Conservation (phyloP, 306 rosid species). For the Oxytropis ochrocephala region DNA sequence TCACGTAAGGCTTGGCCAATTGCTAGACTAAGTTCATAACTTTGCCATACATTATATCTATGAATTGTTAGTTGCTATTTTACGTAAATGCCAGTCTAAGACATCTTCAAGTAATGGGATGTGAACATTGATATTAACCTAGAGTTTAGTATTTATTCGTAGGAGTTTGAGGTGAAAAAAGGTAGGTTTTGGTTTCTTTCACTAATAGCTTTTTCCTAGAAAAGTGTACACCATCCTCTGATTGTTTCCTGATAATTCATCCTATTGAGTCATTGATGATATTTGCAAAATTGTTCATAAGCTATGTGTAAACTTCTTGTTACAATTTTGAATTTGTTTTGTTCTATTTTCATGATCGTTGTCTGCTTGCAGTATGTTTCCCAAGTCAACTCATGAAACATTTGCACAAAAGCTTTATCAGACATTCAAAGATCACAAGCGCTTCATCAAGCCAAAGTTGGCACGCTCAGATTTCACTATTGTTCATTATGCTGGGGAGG, state of each 20-base stretch:
- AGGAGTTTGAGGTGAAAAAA: constrained; percentile 8
- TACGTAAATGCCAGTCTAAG: not conserved
- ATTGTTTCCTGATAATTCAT: constrained; percentile 19
- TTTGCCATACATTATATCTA: not conserved
- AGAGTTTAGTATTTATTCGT: constrained; percentile 4
- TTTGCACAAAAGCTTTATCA: constrained; percentile 86
- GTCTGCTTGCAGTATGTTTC: constrained; percentile 68
- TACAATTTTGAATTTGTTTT: not conserved
- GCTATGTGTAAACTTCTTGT: not conserved
- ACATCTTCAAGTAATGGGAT: constrained; percentile 14
- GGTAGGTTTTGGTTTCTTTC: constrained; percentile 17
- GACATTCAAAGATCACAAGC: constrained; percentile 75
- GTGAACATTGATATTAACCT: not conserved
- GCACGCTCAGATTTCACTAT: constrained; percentile 75
- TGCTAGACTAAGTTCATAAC: constrained; percentile 14
- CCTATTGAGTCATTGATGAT: not conserved
- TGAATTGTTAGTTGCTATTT: not conserved
- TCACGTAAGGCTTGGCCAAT: constrained; percentile 1
- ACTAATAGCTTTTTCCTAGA: not conserved
- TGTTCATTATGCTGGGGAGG: constrained; percentile 93
- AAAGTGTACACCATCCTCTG: not conserved
- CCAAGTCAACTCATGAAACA: constrained; percentile 87
- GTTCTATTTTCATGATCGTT: constrained; percentile 13
- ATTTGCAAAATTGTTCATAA: constrained; percentile 19
- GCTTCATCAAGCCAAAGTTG: constrained; percentile 91